Base-by-base conservation (phyloP, 768 basidiomycete species). In the Tylopilus felleus region DNA sequence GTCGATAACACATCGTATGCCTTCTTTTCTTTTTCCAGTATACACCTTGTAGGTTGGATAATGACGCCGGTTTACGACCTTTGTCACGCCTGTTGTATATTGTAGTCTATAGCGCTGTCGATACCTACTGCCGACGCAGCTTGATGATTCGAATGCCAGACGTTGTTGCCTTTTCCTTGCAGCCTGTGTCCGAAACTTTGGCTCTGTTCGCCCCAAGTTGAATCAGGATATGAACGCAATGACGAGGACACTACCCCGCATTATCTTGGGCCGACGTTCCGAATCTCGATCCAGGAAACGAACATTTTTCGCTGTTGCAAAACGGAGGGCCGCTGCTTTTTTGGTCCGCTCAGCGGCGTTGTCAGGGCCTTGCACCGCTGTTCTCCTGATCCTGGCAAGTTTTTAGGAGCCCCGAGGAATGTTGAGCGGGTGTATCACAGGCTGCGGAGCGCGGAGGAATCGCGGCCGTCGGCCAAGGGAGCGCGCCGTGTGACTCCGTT, bases 311-410 rank as follows among this genome's bases (percentile, higher is more conserved):
- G 66, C 66, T 68, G 66, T 52, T 43, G 49, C 54, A 39, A 56
- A 69, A 62, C 67, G 67, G 67, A 59, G 63, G 31, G 52, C 54
- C 66, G 66, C 66, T 67, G 67, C 39, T 58, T 58, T n/a, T 60
- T 17, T 58, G 43, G 53, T 25, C 45, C 27, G 65, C 64, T 69
- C 66, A 68, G 66, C 66, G 66, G 68, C 66, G 63, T 55, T 61
- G 56, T 55, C 46, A 61, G 41, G 65, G 60, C 60, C 65, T 56
- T 57, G 68, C 53, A 58, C 57, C 49, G 55, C 56, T 28, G 36
- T 51, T 35, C 46, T 50, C 52, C 47, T 47, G 39, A 56, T 53
- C 55, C 44, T 55, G 48, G 27, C 44, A 52, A n/a, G 29, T 43
- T 51, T 56, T 53, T 55, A 35, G 56, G 50, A 33, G 45, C 62